Evolutionary conservation across 176 grass and related monocot species (phyloP), one percentile per base, ranked within the genome.

Genomic region (Avena sativa): DNA sequence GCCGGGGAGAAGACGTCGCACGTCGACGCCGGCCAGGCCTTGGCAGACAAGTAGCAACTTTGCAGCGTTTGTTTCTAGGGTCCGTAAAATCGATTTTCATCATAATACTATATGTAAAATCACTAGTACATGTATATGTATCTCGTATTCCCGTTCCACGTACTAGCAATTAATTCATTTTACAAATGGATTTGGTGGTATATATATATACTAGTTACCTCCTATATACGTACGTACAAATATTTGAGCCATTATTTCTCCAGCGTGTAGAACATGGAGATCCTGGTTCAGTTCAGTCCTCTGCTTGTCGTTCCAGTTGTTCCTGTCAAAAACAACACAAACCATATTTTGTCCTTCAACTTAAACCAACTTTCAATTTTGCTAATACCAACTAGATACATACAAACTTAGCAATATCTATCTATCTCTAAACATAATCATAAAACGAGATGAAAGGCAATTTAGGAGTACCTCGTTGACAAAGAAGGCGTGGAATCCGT

Each of bases 401-500:
- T 49, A 13, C 0, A 51, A 28, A 6, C 21, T 74, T 26, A 7
- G 40, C 70, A 48, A 36, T 36, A 36, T 36, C 34, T 36, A 3
- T 36, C 34, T 36, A 36, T 68, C 64, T 69, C 66, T 38, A 21
- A 46, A 21, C 19, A 13, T 20, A 28, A 74, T 6, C 12, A 75
- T 28, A 44, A 83, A 55, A 43, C 9, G 38, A 71, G 32, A 26
- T n/a, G 3, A 13, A 12, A 58, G 11, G 0, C 1, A n/a, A 25
- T 25, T n/a, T 20, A 75, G 7, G 21, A 9, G 79, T 88, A 96
- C 97, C 94, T 98, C 94, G 21, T 84, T 94, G 20, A 98, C 90
- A 74, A 98, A 96, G 62, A 98, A 98, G 80, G 92, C 97, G 73
- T 96, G 97, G 63, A 96, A 98, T 50, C 97, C 92, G 26, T 94